Evolutionary conservation across 2,329 filamentous ascomycete species (phyloP), one percentile per base, ranked within the genome.

Genomic region (Colletotrichum sansevieriae): DNA sequence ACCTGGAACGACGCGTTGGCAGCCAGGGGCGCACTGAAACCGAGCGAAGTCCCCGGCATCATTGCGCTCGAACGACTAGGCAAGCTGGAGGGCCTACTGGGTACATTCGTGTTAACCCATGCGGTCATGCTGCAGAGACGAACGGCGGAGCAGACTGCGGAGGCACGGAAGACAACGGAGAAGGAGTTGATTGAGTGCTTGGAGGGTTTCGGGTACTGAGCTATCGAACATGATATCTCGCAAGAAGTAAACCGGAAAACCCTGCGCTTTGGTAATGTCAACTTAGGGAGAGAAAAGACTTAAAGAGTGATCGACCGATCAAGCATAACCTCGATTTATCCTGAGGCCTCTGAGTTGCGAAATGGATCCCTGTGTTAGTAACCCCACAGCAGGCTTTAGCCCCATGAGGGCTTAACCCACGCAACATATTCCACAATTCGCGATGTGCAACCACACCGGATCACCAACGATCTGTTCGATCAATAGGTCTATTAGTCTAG

Each of bases 401-500:
- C 33, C 51, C 13, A 46, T 20, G 25, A 59, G 56, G 56, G 56
- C 18, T 22, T 8, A 49, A 52, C 35, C 58, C 46, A 29, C 18
- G 9, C 3, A 15, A 46, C n/a, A 64, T 64, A 22, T 3, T 22
- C 20, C 25, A 18, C 35, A 5, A 10, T 51, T 3, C 1, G 0
- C 0, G 2, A 1, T 1, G 3, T 11, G 1, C 29, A 8, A 29
- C n/a, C 20, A 56, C 44, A 41, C 3, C 20, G 29, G 10, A 18
- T 0, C 10, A 20, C 5, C 3, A 1, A 1, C 0, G n/a, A 39
- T 11, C 4, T 1, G 29, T 35, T 9, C 6, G 3, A 22, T 39
- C 2, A 0, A 9, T 2, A 5, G 65, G 55, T 65, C 62, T 60
- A 60, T 65, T 68, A 65, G 55, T 60, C 62, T 65, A 65, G 62